Conservation (phyloP, 352 stramenopile genomes). For the Globisporangium uncinulatum region DNA sequence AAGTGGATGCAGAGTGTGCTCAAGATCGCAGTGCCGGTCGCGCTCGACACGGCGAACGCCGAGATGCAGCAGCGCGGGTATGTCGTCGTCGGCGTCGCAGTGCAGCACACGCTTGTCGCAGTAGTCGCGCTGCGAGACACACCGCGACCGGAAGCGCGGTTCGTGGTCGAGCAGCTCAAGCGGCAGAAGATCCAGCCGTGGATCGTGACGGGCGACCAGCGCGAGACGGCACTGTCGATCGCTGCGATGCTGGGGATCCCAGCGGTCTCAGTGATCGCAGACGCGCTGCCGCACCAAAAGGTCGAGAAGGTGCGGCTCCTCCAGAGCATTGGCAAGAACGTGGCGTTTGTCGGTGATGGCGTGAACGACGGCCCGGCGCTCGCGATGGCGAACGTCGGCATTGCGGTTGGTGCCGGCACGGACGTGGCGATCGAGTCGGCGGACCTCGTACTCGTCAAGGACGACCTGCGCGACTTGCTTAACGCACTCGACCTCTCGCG, state of each 20-base stretch:
- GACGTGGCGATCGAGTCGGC: conserved; percentile 68
- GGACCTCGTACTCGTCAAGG: conserved; percentile 71
- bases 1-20: conserved; percentile 60
- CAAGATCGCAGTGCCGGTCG: conserved; percentile 31
- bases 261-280: conserved; percentile 47
- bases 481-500: conserved; percentile 57
- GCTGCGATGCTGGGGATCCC: conserved; percentile 44
- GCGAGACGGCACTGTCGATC: conserved; percentile 46
- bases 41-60: conserved; percentile 39
- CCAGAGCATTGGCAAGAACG: conserved; percentile 59
- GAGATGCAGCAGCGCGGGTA: conserved; percentile 41
- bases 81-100: conserved; percentile 51
- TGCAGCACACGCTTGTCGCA: conserved; percentile 46
- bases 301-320: conserved; percentile 68
- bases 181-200: conserved; percentile 54
- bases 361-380: conserved; percentile 69
- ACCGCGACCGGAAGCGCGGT: conserved; percentile 39
- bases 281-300: conserved; percentile 73
- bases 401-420: conserved; percentile 59
- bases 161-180: conserved; percentile 50
- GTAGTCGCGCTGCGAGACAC: conserved; percentile 52
- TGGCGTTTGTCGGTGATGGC: conserved; percentile 72
- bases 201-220: conserved; percentile 77
- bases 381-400: conserved; percentile 60
- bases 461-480: conserved; percentile 59